phyloP scores from a whole-genome alignment of 306 rosid species.

The Gastrolobium villosum region DNA sequence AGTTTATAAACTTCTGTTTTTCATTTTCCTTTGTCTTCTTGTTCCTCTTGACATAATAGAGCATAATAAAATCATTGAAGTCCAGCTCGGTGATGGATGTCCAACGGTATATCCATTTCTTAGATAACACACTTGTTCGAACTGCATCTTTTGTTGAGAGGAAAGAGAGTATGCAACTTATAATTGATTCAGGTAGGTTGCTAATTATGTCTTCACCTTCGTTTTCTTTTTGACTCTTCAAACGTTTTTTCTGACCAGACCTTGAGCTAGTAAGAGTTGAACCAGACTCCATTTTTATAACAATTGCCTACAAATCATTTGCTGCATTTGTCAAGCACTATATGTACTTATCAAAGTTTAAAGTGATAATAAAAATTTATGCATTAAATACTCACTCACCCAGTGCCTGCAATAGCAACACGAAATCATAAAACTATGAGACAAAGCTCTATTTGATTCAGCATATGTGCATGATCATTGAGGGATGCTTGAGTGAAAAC shows the following conservation, averaged over 20 bases:
- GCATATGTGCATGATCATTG: too few species aligned
- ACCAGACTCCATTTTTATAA: conserved; percentile 18
- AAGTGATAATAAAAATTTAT: too few species aligned
- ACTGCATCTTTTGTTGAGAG: conserved; percentile 43
- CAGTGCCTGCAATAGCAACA: too few species aligned
- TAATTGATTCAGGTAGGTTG: conserved; percentile 15
- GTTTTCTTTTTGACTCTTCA: not conserved
- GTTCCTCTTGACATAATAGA: not conserved
- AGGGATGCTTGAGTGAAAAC: too few species aligned
- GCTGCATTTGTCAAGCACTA: not conserved
- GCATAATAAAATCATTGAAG: conserved; percentile 27
- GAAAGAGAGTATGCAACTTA: conserved; percentile 1
- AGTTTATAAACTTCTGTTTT: not conserved
- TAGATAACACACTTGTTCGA: conserved; percentile 38
- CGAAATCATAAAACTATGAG: too few species aligned
- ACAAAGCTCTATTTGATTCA: too few species aligned
- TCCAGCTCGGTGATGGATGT: conserved; percentile 28
- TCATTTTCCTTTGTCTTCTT: not conserved
- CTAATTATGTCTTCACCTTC: not conserved
- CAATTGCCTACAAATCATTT: conserved; percentile 4
- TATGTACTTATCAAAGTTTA: not conserved
- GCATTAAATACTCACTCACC: too few species aligned
- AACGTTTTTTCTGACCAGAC: not conserved
- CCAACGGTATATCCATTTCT: conserved; percentile 35
- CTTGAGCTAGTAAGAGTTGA: not conserved